phyloP scores from a whole-genome alignment of 176 grass and related monocot genomes.

The Themeda triandra region DNA sequence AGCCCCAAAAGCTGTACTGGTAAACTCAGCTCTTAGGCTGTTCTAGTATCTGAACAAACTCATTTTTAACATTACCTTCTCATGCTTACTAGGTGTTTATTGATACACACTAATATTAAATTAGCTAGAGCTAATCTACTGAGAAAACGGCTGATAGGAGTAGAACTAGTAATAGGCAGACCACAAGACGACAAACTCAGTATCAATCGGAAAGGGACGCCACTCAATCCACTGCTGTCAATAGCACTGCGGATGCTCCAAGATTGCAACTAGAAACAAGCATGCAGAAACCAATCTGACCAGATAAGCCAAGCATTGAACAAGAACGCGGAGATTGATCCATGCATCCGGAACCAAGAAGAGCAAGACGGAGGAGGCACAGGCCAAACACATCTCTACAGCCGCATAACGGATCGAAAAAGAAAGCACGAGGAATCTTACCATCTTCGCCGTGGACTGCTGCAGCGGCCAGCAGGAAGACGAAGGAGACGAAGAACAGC shows the following conservation, averaged over 20 bases:
- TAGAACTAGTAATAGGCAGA: not conserved
- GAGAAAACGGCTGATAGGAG: not conserved
- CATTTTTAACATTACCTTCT: not conserved
- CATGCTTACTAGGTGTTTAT: not conserved
- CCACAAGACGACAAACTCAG: conserved; percentile 21
- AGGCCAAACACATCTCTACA: not conserved
- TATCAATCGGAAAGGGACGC: conserved; percentile 14
- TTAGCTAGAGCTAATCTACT: not conserved
- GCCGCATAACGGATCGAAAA: not conserved
- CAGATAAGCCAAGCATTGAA: not conserved
- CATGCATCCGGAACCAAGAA: not conserved
- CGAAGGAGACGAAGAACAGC: conserved; percentile 32
- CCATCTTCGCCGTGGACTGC: conserved; percentile 57
- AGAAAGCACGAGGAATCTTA: conserved; percentile 29
- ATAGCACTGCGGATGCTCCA: not conserved
- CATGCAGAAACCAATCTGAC: not conserved
- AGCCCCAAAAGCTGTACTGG: conserved; percentile 17
- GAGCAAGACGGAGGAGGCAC: not conserved
- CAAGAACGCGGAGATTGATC: not conserved
- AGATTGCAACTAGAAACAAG: not conserved
- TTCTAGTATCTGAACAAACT: conserved; percentile 11
- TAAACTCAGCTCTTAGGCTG: not conserved
- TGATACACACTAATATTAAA: not conserved
- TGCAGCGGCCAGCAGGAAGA: conserved; percentile 32
- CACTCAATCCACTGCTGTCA: conserved; percentile 1